A percentile compares a stretch with the other conserved stretches of the same genome.
Conservation (phyloP, 2,329 filamentous ascomycete genomes). For the Colletotrichum musae region DNA sequence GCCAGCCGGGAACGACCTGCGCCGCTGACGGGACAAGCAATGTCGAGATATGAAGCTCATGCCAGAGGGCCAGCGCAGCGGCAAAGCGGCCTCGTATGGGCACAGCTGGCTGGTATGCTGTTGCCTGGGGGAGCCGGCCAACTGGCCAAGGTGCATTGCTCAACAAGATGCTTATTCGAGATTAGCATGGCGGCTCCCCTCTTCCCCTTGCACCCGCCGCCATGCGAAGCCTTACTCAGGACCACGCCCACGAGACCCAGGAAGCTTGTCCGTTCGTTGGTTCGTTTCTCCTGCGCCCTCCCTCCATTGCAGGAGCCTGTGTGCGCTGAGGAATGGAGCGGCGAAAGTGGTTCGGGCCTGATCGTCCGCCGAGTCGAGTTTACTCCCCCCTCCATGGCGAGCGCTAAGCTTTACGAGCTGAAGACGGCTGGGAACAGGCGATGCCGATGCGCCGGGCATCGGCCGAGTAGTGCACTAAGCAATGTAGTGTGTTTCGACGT, state of each 20-base stretch:
- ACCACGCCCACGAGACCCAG: not conserved
- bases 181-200: conserved; percentile 22
- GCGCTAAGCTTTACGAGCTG: conserved; percentile 24
- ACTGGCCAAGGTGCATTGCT: conserved; percentile 11
- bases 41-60: conserved; percentile 25
- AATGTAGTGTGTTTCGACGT: conserved; percentile 3
- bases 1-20: not conserved
- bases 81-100: not conserved
- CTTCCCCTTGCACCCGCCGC: conserved; percentile 20
- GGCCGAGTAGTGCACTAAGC: not conserved
- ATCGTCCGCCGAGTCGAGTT: conserved; percentile 15
- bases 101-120: conserved; percentile 21
- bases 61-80: conserved; percentile 12
- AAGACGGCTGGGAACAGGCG: conserved; percentile 1
- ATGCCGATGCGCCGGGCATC: conserved; percentile 20
- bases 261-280: not conserved
- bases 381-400: conserved; percentile 3
- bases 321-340: conserved; percentile 20
- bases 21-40: conserved; percentile 13
- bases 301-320: not conserved
- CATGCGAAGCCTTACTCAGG: conserved; percentile 24
- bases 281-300: not conserved
- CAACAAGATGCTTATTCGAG: conserved; percentile 16
- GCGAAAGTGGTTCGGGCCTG: conserved; percentile 4
- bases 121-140: conserved; percentile 12